Evolutionary conservation across 345 rosid genomes (phyloP).

Genomic region (Citrus glauca): DNA sequence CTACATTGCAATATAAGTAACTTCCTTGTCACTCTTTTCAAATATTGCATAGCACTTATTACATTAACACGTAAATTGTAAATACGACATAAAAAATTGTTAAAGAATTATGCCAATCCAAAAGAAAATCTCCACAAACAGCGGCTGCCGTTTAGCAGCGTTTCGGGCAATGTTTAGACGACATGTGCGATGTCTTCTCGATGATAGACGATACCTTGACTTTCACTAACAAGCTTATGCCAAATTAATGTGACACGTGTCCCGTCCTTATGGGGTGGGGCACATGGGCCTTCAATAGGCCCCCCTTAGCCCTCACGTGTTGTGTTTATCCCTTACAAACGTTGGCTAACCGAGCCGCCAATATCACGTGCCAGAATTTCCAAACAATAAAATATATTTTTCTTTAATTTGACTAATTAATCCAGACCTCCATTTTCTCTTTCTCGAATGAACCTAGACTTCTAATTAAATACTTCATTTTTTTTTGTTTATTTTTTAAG

Average conservation of each 20-base stretch:
- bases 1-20: too few species aligned
- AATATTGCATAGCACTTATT: too few species aligned
- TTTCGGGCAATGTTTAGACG: neutral
- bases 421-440: neutral
- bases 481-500: too few species aligned
- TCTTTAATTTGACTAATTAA: too few species aligned
- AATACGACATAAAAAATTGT: too few species aligned
- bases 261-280: neutral
- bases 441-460: too few species aligned
- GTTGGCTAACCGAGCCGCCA: neutral
- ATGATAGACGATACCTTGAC: too few species aligned
- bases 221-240: neutral
- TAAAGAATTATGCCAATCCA: too few species aligned
- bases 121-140: neutral
- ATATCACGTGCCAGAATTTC: neutral
- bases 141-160: slow-evolving; percentile 1
- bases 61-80: too few species aligned
- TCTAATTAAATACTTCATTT: neutral
- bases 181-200: too few species aligned
- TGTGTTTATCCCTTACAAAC: neutral
- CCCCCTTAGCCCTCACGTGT: neutral
- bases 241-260: neutral
- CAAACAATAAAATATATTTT: too few species aligned
- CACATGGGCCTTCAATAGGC: neutral
- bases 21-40: too few species aligned